phyloP scores from a whole-genome alignment of 441 rosid genomes.

The Populus trichocarpa region DNA sequence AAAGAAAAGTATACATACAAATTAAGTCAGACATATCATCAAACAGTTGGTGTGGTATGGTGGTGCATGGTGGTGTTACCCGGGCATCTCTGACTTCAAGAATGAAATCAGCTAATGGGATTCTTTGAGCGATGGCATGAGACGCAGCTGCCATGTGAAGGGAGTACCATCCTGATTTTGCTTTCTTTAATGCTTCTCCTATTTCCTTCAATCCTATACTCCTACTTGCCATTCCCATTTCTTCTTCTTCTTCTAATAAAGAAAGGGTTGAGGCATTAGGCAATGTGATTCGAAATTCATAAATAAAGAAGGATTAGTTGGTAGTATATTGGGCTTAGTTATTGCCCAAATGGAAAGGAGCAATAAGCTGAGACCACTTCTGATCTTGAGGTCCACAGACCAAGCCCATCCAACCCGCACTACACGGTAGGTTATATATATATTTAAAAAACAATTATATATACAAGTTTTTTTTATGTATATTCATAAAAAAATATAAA shows the following conservation, averaged over 20 bases:
- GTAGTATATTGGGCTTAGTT: not conserved
- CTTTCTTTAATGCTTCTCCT: conserved; percentile 38
- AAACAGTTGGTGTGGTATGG: conserved; percentile 5
- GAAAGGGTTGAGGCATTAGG: not conserved
- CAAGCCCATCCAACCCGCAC: no score
- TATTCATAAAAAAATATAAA: no score
- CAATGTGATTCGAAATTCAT: not conserved
- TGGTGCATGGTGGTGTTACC: conserved; percentile 22
- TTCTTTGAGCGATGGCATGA: conserved; percentile 52
- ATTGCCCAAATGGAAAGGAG: not conserved
- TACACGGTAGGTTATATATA: no score
- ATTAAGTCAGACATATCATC: conserved; percentile 24
- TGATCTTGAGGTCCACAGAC: not conserved
- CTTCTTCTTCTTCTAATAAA: not conserved
- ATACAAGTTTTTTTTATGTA: no score
- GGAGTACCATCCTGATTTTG: conserved; percentile 52
- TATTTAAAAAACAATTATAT: no score
- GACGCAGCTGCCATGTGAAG: conserved; percentile 68
- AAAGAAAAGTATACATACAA: not conserved
- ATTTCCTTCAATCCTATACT: conserved; percentile 30
- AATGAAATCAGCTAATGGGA: conserved; percentile 57
- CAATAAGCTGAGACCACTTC: not conserved
- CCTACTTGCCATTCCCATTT: conserved; percentile 2
- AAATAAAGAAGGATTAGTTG: not conserved
- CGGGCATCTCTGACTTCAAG: conserved; percentile 67